A percentile compares a stretch with the other conserved stretches of the same genome.
These are phyloP conservation scores for Strigomonas culicis DNA, from an alignment of 208 protist species.

Conservation along the genomic window DNA sequence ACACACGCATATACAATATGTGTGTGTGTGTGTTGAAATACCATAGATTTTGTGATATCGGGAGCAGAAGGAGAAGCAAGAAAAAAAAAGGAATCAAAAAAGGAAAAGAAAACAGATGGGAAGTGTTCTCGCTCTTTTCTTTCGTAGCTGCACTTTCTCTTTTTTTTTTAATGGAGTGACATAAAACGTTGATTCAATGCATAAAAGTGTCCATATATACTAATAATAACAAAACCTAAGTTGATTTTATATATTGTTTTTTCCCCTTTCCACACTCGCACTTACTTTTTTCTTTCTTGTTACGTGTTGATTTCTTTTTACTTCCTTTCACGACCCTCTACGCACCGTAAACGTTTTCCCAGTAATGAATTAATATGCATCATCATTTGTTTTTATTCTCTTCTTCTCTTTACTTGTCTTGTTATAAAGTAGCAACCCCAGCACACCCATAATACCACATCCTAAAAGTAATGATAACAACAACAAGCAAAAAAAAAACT, in stretches of 20 bases:
- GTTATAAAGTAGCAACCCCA: background rate
- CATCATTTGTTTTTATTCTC: background rate
- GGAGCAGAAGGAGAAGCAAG: background rate
- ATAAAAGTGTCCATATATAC: too few relatives aligned
- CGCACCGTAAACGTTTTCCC: background rate
- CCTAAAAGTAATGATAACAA: too few relatives aligned
- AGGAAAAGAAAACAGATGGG: too few relatives aligned
- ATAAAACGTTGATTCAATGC: too few relatives aligned
- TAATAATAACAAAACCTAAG: too few relatives aligned
- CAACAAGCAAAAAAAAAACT: too few relatives aligned
- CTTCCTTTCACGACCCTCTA: too few relatives aligned
- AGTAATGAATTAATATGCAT: background rate
- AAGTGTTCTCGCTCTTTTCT: background rate
- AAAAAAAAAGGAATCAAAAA: background rate
- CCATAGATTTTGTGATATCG: background rate
- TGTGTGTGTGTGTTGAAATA: too few relatives aligned
- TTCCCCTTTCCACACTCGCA: background rate
- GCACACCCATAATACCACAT: background rate
- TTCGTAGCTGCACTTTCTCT: background rate
- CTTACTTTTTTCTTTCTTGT: conserved; percentile 6
- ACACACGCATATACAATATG: conserved; percentile 13
- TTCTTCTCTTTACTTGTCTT: conserved; percentile 1
- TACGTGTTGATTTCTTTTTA: too few relatives aligned
- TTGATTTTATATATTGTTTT: too few relatives aligned
- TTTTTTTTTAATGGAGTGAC: background rate